Conservation (phyloP, 345 rosid species). For the Boechera stricta region DNA sequence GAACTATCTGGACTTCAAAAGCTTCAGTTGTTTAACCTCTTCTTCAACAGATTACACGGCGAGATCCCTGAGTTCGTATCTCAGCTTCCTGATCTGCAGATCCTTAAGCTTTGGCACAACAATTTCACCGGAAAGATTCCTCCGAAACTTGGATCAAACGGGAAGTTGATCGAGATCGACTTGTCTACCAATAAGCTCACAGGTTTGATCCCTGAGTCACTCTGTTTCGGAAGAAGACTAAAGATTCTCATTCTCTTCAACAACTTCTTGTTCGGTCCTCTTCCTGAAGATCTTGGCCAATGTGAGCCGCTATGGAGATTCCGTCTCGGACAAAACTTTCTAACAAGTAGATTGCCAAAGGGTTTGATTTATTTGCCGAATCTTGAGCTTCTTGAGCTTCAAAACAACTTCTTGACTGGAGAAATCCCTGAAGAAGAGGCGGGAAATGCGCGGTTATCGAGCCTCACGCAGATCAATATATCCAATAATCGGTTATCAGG, state of each 20-base stretch:
- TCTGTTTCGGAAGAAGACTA: slow-evolving; percentile 62
- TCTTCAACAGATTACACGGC: slow-evolving; percentile 81
- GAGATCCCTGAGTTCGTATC: slow-evolving; percentile 74
- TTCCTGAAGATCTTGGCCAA: slow-evolving; percentile 71
- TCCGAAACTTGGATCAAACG: slow-evolving; percentile 68
- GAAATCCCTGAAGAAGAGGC: slow-evolving; percentile 47
- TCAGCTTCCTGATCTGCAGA: slow-evolving; percentile 60
- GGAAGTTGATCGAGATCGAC: slow-evolving; percentile 67
- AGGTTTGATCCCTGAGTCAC: slow-evolving; percentile 62
- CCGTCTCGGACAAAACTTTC: slow-evolving; percentile 80
- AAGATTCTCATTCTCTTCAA: slow-evolving; percentile 70
- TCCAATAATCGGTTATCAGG: slow-evolving; percentile 80
- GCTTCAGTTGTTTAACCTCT: slow-evolving; percentile 71
- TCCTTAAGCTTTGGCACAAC: slow-evolving; percentile 79
- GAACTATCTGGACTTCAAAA: slow-evolving; percentile 66
- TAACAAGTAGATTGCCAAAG: slow-evolving; percentile 72
- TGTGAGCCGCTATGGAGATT: slow-evolving; percentile 69
- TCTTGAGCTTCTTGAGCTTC: slow-evolving; percentile 75
- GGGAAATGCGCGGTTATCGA: slow-evolving; percentile 33
- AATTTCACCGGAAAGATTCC: slow-evolving; percentile 92
- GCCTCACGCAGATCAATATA: slow-evolving; percentile 68
- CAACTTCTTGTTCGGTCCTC: slow-evolving; percentile 85
- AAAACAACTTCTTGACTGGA: slow-evolving; percentile 72
- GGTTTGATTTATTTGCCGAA: slow-evolving; percentile 75
- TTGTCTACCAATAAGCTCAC: slow-evolving; percentile 92